Base-by-base conservation (phyloP, 176 grass and related monocot genomes). In the Carex scoparia region DNA sequence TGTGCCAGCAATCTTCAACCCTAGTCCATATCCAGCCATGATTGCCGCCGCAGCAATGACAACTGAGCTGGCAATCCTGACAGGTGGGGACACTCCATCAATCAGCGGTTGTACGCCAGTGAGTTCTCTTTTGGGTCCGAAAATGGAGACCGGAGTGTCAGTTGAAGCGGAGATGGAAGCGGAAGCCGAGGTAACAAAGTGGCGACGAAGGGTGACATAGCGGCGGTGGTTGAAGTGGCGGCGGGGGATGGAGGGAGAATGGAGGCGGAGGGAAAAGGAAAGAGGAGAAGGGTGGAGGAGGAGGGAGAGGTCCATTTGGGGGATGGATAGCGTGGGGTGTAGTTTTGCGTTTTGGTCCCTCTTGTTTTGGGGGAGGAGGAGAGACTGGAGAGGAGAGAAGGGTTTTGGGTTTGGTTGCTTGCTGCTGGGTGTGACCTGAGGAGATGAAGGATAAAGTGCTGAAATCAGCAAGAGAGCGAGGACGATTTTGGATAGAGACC, bases 1-100 rank as follows among this genome's bases (percentile, higher is more conserved):
- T 9, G 79, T 86, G 0, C 89, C 88, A 0, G 84, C 89, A 18
- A 87, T 28, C 13, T 89, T 90, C 31, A 92, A 88, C 72, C 91
- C 95, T 86, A 98, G 51, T 40, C 93, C 91, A 80, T 91, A 98
- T 1, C 93, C 95, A 0, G 85, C 89, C n/a, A 80, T 83, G 14
- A 86, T 14, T 16, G 95, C 95, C 10, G 85, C 87, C 4, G 85
- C 89, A 18, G 88, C 89, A 67, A 98, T 53, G 58, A 86, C 85
- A 19, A 88, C 82, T 64, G 94, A 91, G 57, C 91, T 87, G n/a
- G 91, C 93, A 60, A 91, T 80, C 69, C 91, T 80, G 54, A 86
- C 96, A 5, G 88, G 85, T 18, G 88, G 96, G 3, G 93, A 84
- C 4, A 98, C 80, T 7, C 83, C 46, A 83, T 93, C 87, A 62